Base-by-base conservation (phyloP, 148 eudicot genomes). In the Chenopodium formosanum region DNA sequence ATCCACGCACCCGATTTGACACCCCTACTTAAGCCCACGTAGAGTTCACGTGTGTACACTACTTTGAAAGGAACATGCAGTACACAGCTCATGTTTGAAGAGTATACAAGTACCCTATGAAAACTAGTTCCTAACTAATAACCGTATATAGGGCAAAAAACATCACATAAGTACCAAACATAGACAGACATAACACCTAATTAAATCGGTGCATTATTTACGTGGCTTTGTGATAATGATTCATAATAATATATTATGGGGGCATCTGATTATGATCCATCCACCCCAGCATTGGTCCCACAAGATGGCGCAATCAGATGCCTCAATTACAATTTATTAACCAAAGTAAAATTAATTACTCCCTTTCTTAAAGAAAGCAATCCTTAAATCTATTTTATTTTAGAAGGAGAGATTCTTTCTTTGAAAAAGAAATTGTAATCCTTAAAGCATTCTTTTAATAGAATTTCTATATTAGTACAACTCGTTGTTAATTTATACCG, bases 151-250 rank as follows among this genome's bases (percentile, higher is more conserved):
- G 74, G 44, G 74, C 8, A 70, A 27, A 70, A 40, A 70, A 70
- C 50, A 37, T 70, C 74, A 70, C 46, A 40, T 56, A 56, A 14
- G 17, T 70, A 70, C 74, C 74, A 70, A 40, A 37, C 70, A 66
- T 8, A 20, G 50, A 20, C 74, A 70, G 74, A 70, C 50, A 70
- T 70, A 70, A 70, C 74, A 70, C 74, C 74, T 70, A 70, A 37
- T 70, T 70, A 20, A 20, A 70, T 70, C 52, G 74, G 74, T 40
- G 74, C 48, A 70, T 70, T 70, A 70, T 37, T 16, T 34, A 70
- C 74, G 50, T 40, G 74, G 27, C 74, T 70, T 4, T 44, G 12
- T 70, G 50, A 70, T 70, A 37, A 68, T 68, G 72, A 68, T 68
- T 31, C 44, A 68, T 70, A 23, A 20, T 70, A 47, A 5, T 40